These are phyloP conservation scores for Plasmodium knowlesi DNA, from an alignment of 169 alveolate genomes.

Conservation along the genomic window DNA sequence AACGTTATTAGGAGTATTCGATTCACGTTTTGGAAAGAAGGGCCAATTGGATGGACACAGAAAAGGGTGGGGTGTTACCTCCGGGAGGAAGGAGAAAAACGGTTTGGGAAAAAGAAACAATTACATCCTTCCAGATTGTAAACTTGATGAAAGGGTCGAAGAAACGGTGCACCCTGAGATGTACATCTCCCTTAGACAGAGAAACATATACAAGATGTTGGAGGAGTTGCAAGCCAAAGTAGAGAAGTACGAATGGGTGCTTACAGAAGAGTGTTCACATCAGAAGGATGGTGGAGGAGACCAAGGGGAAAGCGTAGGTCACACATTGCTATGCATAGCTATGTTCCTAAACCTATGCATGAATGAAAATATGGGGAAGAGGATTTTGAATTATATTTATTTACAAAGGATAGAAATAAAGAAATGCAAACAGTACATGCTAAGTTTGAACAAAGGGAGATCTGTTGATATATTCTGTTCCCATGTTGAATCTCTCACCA, in stretches of 20 bases:
- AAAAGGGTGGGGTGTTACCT: not conserved
- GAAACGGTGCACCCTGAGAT: not conserved
- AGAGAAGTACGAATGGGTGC: not conserved
- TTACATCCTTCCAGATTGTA: not conserved
- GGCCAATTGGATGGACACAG: constrained; percentile 17
- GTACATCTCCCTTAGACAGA: not conserved
- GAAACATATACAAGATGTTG: not conserved
- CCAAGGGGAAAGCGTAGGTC: constrained; percentile 8
- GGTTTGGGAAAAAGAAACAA: not conserved
- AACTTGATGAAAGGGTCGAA: not conserved
- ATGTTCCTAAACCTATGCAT: constrained; percentile 46
- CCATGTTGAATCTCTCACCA: constrained; percentile 4
- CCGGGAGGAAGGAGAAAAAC: not conserved
- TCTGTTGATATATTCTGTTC: not conserved
- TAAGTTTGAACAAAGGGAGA: not conserved
- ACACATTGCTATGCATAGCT: constrained; percentile 11
- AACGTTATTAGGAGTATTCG: constrained; percentile 18
- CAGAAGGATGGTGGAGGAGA: not conserved
- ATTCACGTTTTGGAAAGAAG: not conserved
- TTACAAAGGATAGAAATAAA: constrained; percentile 39
- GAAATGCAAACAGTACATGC: constrained; percentile 42
- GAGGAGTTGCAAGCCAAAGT: not conserved
- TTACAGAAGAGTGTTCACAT: not conserved
- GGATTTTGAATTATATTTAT: constrained; percentile 71
- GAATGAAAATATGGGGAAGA: constrained; percentile 53